Percentiles rank a stretch among this genome's conserved stretches.
Conservation (phyloP, 169 alveolate genomes). For the Theileria orientalis region DNA sequence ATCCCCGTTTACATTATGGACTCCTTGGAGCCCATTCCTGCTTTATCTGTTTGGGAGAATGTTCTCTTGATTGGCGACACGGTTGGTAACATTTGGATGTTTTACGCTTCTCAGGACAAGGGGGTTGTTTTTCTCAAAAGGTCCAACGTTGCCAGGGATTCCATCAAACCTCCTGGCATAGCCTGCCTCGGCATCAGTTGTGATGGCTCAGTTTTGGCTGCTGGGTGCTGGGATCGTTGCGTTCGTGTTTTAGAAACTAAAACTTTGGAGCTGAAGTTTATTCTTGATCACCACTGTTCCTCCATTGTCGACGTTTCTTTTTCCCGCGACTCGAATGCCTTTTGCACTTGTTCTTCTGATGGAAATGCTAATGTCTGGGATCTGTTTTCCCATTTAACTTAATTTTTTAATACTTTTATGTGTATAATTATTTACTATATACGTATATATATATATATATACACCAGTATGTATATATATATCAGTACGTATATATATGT, state of each 20-base stretch:
- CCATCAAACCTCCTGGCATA: slow-evolving; percentile 10
- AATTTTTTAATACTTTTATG: no score
- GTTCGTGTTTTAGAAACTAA: slow-evolving; percentile 45
- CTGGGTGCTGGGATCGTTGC: slow-evolving; percentile 61
- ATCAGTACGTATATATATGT: background rate
- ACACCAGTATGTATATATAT: no score
- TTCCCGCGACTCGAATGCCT: slow-evolving; percentile 10
- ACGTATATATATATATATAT: no score
- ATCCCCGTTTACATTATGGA: background rate
- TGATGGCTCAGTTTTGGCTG: slow-evolving; percentile 57
- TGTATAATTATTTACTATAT: background rate
- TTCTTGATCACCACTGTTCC: slow-evolving; percentile 31
- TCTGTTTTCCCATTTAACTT: background rate
- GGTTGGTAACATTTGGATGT: slow-evolving; percentile 36
- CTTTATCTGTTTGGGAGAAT: slow-evolving; percentile 40
- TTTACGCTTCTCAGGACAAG: slow-evolving; percentile 17
- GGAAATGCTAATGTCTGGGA: slow-evolving; percentile 57
- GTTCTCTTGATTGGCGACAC: slow-evolving; percentile 62
- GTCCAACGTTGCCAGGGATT: slow-evolving; percentile 2
- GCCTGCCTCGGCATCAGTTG: slow-evolving; percentile 16
- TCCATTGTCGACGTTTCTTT: slow-evolving; percentile 29
- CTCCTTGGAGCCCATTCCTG: slow-evolving; percentile 35
- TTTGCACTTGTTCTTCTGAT: slow-evolving; percentile 39
- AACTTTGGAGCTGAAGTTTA: slow-evolving; percentile 22
- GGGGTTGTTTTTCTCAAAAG: slow-evolving; percentile 8